Conservation (phyloP, 805 yeast genomes). For the Ogataea ramenticola region DNA sequence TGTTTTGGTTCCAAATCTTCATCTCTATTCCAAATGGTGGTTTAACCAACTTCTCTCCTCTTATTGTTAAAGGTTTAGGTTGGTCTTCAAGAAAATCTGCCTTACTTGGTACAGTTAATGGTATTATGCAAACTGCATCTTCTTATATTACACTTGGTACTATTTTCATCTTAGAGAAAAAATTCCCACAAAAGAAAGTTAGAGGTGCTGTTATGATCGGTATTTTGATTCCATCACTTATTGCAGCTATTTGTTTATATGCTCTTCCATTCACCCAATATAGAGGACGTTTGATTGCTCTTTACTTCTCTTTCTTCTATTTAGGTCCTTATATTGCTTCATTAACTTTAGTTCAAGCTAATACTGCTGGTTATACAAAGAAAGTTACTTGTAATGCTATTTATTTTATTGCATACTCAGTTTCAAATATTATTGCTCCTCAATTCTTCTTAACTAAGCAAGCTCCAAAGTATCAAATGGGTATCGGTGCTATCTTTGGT, state of each 20-base stretch:
- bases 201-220: constrained; percentile 19
- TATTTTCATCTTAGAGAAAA: constrained; percentile 45
- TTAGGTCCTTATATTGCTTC: constrained; percentile 22
- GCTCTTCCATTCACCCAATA: constrained; percentile 19
- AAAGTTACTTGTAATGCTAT: constrained; percentile 53
- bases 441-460: constrained; percentile 53
- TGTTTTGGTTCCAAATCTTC: constrained; percentile 37
- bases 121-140: constrained; percentile 22
- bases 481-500: constrained; percentile 38
- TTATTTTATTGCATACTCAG: constrained; percentile 56
- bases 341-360: constrained; percentile 32
- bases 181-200: constrained; percentile 27
- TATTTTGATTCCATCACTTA: constrained; percentile 19
- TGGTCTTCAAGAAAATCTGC: constrained; percentile 22
- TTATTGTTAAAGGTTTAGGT: constrained; percentile 27
- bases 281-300: constrained; percentile 15
- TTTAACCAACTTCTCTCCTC: constrained; percentile 37
- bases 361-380: constrained; percentile 61
- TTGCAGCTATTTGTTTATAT: constrained; percentile 24
- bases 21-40: constrained; percentile 56
- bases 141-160: constrained; percentile 27
- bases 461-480: constrained; percentile 54
- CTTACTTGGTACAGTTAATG: constrained; percentile 29
- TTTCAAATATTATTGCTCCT: constrained; percentile 68
- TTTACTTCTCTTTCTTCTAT: constrained; percentile 20